Conservation (phyloP, 2,329 filamentous ascomycete genomes). For the Fusarium sp. region DNA sequence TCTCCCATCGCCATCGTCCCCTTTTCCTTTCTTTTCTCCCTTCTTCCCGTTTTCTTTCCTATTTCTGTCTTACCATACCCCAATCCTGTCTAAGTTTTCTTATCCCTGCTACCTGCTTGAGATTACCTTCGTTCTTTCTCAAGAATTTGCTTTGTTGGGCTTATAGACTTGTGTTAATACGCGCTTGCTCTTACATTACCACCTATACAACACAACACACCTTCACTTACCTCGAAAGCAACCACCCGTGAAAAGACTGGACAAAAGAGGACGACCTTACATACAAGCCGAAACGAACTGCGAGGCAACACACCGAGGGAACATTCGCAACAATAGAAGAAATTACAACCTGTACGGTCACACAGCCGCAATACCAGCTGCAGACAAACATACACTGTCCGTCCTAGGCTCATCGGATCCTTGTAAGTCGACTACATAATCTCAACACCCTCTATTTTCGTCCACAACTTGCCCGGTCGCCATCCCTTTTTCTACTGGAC, state of each 20-base stretch:
- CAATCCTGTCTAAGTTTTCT: conserved; percentile 3
- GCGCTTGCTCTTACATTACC: conserved; percentile 1
- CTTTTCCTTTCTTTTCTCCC: conserved; percentile 37
- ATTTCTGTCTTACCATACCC: conserved; percentile 26
- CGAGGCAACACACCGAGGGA: conserved; percentile 23
- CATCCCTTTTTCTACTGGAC: conserved; percentile 19
- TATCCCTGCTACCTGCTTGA: conserved; percentile 20
- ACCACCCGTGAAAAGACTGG: conserved; percentile 22
- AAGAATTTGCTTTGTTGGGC: conserved; percentile 11
- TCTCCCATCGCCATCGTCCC: conserved; percentile 30
- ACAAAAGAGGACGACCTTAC: conserved; percentile 13
- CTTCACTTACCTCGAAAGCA: conserved; percentile 7
- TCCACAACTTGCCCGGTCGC: conserved; percentile 14
- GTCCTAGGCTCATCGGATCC: conserved; percentile 27
- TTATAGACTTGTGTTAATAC: conserved; percentile 13
- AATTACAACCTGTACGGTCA: conserved; percentile 16
- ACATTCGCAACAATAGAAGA: conserved; percentile 7
- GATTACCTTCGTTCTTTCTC: conserved; percentile 15
- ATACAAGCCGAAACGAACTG: conserved; percentile 30
- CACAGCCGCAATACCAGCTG: conserved; percentile 26
- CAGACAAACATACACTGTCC: conserved; percentile 34
- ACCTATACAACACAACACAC: neutral
- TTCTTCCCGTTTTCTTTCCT: conserved; percentile 34
- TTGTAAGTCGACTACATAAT: conserved; percentile 42
- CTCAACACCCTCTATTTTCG: conserved; percentile 14